Evolutionary conservation across 306 rosid genomes (phyloP).

Genomic region (Alnus glutinosa): DNA sequence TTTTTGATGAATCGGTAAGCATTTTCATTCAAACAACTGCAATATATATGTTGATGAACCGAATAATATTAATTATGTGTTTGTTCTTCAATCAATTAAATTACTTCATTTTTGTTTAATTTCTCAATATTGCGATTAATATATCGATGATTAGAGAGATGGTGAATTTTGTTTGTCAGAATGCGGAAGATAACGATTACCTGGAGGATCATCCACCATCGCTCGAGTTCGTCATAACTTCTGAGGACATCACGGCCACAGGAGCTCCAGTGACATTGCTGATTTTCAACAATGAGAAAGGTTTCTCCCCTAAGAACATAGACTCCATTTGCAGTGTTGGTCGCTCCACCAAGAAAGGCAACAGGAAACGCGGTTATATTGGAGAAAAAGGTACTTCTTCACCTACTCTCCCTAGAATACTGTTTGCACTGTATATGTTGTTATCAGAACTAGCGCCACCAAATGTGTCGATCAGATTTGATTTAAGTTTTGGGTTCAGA

Average conservation of each 20-base stretch:
- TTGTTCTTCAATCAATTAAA: too few species aligned
- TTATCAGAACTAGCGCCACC: too few species aligned
- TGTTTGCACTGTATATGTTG: too few species aligned
- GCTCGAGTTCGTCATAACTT: slow-evolving; percentile 64
- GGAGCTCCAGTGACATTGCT: slow-evolving; percentile 69
- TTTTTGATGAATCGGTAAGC: too few species aligned
- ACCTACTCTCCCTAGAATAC: too few species aligned
- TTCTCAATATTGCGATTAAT: background rate
- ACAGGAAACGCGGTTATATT: slow-evolving; percentile 66
- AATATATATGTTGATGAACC: too few species aligned
- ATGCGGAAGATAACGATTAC: slow-evolving; percentile 81
- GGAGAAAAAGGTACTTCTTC: slow-evolving; percentile 78
- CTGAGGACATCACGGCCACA: slow-evolving; percentile 58
- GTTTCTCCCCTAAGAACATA: slow-evolving; percentile 57
- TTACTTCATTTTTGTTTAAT: background rate
- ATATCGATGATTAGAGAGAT: background rate
- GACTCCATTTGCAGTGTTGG: slow-evolving; percentile 84
- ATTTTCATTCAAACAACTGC: too few species aligned
- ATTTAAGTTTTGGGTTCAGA: too few species aligned
- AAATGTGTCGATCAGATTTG: too few species aligned
- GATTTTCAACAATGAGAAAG: slow-evolving; percentile 73
- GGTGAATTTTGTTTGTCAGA: slow-evolving; percentile 37
- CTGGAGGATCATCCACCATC: slow-evolving; percentile 37
- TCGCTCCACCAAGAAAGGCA: slow-evolving; percentile 72
- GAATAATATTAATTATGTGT: too few species aligned